A percentile compares a stretch with the other conserved stretches of the same genome.
Conservation (phyloP, 352 stramenopile species). For the Pythium aristosporum region DNA sequence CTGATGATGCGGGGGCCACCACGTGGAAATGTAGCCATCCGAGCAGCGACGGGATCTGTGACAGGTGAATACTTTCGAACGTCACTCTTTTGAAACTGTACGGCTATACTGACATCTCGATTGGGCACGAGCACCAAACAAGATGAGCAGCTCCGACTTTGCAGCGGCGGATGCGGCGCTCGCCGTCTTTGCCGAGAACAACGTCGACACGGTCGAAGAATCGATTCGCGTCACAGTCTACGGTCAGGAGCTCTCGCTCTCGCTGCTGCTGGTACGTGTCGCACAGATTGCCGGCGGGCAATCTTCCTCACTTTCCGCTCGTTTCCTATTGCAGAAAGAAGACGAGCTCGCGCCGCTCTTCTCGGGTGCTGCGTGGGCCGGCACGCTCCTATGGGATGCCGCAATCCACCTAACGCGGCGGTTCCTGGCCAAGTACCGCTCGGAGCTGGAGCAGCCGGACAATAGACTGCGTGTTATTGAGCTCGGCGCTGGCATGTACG, state of each 20-base stretch:
- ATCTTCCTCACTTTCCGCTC: neutral
- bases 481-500: conserved; percentile 80
- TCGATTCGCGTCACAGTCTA: conserved; percentile 54
- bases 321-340: conserved; percentile 43
- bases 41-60: neutral
- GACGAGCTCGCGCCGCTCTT: conserved; percentile 92
- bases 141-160: neutral
- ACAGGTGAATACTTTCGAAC: neutral
- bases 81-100: neutral
- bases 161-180: conserved; percentile 21
- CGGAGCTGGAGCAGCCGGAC: conserved; percentile 29
- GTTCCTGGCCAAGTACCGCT: conserved; percentile 50
- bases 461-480: conserved; percentile 69
- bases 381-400: conserved; percentile 90
- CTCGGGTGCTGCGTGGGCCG: conserved; percentile 91
- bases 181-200: conserved; percentile 53
- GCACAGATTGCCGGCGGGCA: neutral
- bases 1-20: neutral
- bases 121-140: neutral
- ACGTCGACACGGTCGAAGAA: conserved; percentile 59
- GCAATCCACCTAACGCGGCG: conserved; percentile 63
- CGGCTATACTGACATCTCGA: neutral
- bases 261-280: conserved; percentile 52
- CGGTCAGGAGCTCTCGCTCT: conserved; percentile 54
- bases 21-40: conserved; percentile 9